phyloP scores from a whole-genome alignment of 1,284 basidiomycete species.

The Ustilago shanxiensis region DNA sequence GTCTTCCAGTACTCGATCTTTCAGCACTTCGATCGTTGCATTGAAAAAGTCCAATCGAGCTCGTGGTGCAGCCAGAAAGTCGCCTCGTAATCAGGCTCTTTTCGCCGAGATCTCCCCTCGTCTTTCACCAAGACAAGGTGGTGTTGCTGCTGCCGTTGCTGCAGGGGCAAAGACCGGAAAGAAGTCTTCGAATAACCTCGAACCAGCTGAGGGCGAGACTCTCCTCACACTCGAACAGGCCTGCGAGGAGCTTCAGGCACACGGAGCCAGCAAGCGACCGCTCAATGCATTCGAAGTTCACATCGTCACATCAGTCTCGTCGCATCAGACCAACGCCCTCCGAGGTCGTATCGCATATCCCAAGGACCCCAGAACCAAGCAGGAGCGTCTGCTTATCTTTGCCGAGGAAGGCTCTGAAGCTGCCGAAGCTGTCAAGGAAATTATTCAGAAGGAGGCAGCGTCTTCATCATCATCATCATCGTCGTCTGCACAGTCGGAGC shows the following conservation, averaged over 20 bases:
- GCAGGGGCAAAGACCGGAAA: slow-evolving; percentile 24
- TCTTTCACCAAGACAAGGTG: slow-evolving; percentile 26
- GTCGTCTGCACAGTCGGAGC: slow-evolving; percentile 19
- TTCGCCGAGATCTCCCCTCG: slow-evolving; percentile 37
- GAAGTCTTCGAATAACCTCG: slow-evolving; percentile 37
- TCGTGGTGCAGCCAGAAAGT: slow-evolving; percentile 54
- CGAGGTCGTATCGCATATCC: slow-evolving; percentile 65
- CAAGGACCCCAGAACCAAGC: slow-evolving; percentile 60
- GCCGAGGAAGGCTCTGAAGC: slow-evolving; percentile 65
- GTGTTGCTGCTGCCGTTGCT: slow-evolving; percentile 10
- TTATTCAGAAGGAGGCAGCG: slow-evolving; percentile 40
- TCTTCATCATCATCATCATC: slow-evolving; percentile 26
- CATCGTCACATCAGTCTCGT: slow-evolving; percentile 64
- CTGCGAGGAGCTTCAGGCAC: slow-evolving; percentile 40
- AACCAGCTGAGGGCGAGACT: slow-evolving; percentile 44
- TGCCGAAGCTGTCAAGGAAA: slow-evolving; percentile 49
- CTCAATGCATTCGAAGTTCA: slow-evolving; percentile 66
- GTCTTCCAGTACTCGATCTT: slow-evolving; percentile 30
- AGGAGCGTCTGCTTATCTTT: slow-evolving; percentile 66
- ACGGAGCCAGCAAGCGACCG: slow-evolving; percentile 45
- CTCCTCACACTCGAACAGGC: slow-evolving; percentile 51
- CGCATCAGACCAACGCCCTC: slow-evolving; percentile 67
- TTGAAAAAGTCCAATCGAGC: slow-evolving; percentile 55
- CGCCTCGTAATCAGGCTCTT: slow-evolving; percentile 42
- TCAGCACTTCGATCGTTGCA: slow-evolving; percentile 37